Evolutionary conservation across 768 basidiomycete genomes (phyloP), one percentile per base, ranked within the genome.

Genomic region (Pleurotus citrinopileatus): DNA sequence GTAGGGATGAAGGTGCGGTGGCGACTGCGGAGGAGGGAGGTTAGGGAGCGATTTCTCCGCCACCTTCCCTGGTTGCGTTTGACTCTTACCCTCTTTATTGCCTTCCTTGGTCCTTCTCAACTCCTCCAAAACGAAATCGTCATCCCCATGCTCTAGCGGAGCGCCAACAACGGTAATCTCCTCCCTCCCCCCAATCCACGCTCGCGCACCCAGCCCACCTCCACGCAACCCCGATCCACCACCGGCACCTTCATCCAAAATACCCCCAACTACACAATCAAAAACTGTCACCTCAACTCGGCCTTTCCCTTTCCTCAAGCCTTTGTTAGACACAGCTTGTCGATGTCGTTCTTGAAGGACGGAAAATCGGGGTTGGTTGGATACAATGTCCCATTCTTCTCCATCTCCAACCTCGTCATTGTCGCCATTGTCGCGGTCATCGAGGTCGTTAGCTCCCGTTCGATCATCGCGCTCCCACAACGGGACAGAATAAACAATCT

Each of bases 201-300:
- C 48, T 23, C 48, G 13, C 15, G 34, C 48, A 2, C 48, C 48
- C 3, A 37, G 37, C 29, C 48, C 48, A 5, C 48, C 29, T 37
- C 48, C 48, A 23, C 1, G 6, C 29, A 26, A 36, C 15, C n/a
- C 22, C 17, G 19, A 17, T 5, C 12, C 38, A 2, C 22, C 32
- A 51, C 19, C 20, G 9, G 48, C 48, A 37, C 29, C 48, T 7
- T 51, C 48, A 51, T 51, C 48, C 48, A 51, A 36, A 7, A 51
- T 34, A 19, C 48, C 48, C 4, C 48, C 34, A 51, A 51, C 32
- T 17, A 51, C 32, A 19, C 48, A 51, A 36, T 51, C 48, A 19
- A 51, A 15, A 7, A 51, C 2, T 7, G 48, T 51, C 19, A 23
- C 29, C 29, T 22, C 22, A 12, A 7, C 25, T 15, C 19, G 7